A percentile compares a stretch with the other conserved stretches of the same genome.
phyloP scores from a whole-genome alignment of 768 basidiomycete species.

The Russula dissimulans region DNA sequence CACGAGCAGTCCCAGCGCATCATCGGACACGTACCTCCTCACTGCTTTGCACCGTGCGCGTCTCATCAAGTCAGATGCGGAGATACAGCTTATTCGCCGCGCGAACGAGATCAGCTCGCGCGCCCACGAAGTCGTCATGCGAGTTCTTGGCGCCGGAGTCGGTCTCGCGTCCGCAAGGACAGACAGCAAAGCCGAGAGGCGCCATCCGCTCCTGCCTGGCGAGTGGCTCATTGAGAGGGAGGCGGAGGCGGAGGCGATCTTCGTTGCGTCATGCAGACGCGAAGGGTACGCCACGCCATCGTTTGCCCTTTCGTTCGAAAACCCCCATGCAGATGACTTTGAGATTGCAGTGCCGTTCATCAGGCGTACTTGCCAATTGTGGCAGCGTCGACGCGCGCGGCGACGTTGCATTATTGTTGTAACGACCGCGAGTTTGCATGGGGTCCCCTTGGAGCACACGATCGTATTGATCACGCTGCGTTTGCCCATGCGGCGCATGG shows the following conservation, averaged over 20 bases:
- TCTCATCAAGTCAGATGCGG: conserved; percentile 63
- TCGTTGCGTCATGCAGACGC: conserved; percentile 80
- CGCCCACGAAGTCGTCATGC: conserved; percentile 90
- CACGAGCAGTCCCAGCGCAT: conserved; percentile 26
- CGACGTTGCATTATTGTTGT: conserved; percentile 91
- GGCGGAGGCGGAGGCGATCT: conserved; percentile 89
- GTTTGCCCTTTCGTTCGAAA: background rate
- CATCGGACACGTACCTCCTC: conserved; percentile 56
- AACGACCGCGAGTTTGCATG: conserved; percentile 83
- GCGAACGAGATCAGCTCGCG: conserved; percentile 83
- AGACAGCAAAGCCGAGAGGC: conserved; percentile 30
- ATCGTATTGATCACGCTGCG: conserved; percentile 43
- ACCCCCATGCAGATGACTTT: background rate
- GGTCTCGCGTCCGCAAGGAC: conserved; percentile 25
- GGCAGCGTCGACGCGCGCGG: conserved; percentile 76
- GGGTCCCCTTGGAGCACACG: conserved; percentile 57
- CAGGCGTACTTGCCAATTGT: conserved; percentile 93
- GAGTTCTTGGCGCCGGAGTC: conserved; percentile 71
- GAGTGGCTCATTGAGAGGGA: conserved; percentile 92
- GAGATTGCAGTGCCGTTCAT: conserved; percentile 50
- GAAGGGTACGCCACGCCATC: conserved; percentile 53
- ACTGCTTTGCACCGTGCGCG: conserved; percentile 73
- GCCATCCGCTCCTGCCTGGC: conserved; percentile 50
- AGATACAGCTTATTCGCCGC: conserved; percentile 64
- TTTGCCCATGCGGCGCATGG: conserved; percentile 35